Evolutionary conservation across 805 yeast species (phyloP).

Genomic region (Maudiozyma serrabonitensis): DNA sequence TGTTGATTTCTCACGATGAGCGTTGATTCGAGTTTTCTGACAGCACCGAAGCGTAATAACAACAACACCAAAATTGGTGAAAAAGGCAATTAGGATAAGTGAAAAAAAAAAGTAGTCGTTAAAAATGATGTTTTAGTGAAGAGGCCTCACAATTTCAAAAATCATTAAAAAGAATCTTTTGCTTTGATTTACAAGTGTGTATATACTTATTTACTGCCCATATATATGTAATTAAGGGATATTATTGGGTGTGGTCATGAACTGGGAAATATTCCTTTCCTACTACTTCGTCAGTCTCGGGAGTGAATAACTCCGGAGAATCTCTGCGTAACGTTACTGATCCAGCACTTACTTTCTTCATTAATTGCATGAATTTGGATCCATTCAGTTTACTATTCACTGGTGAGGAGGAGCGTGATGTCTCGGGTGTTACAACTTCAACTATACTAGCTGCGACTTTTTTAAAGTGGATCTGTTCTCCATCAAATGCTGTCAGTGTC

Average conservation of each 20-base stretch:
- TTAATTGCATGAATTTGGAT: constrained; percentile 24
- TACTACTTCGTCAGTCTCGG: constrained; percentile 16
- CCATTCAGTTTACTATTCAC: constrained; percentile 15
- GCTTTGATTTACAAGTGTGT: too few species aligned
- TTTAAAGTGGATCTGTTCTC: constrained; percentile 21
- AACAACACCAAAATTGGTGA: too few species aligned
- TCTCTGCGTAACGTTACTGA: constrained; percentile 16
- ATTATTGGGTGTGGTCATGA: constrained; percentile 5
- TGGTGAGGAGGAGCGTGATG: constrained; percentile 5
- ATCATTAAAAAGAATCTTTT: too few species aligned
- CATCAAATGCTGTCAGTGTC: constrained; percentile 1
- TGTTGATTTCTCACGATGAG: too few species aligned
- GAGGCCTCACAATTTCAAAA: too few species aligned
- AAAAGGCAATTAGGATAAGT: too few species aligned
- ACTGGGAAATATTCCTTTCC: constrained; percentile 24
- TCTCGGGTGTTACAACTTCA: constrained; percentile 8
- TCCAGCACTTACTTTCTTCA: constrained; percentile 26
- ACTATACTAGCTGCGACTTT: constrained; percentile 20
- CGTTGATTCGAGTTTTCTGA: too few species aligned
- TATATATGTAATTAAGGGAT: background rate
- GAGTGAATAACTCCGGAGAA: constrained; percentile 16
- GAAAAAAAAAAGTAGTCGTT: too few species aligned
- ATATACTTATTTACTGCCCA: background rate
- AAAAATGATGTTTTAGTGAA: too few species aligned
- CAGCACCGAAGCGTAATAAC: background rate